A percentile compares a stretch with the other conserved stretches of the same genome.
Conservation (phyloP, 331 rosid genomes). For the Telfairia occidentalis region DNA sequence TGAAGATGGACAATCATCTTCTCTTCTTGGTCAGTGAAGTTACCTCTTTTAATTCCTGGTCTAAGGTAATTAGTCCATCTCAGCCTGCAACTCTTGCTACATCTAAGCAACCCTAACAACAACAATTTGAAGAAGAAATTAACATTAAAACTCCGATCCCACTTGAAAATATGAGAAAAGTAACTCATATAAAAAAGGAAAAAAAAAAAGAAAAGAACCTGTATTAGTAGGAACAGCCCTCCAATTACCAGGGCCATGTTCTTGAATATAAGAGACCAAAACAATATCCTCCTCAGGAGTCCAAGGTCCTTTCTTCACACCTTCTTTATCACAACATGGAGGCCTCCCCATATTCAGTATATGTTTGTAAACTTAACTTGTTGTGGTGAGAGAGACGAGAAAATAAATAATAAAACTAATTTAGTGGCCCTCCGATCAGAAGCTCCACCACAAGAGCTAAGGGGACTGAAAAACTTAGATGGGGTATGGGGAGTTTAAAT, state of each 20-base stretch:
- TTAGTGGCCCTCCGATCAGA: too few species aligned
- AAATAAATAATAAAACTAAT: too few species aligned
- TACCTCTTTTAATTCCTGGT: constrained; percentile 92
- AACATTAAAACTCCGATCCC: neutral
- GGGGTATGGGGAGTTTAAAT: constrained; percentile 31
- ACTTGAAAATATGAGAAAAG: too few species aligned
- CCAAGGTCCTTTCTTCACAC: constrained; percentile 49
- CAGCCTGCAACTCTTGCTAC: constrained; percentile 90
- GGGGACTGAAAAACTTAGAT: too few species aligned
- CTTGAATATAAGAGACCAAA: constrained; percentile 37
- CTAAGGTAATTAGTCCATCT: constrained; percentile 92
- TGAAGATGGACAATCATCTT: constrained; percentile 94
- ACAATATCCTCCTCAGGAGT: constrained; percentile 42
- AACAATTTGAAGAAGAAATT: neutral
- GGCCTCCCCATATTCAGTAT: constrained; percentile 46
- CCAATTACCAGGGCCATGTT: constrained; percentile 47
- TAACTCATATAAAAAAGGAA: too few species aligned
- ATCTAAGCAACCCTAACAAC: constrained; percentile 61
- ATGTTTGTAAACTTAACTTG: too few species aligned
- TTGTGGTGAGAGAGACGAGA: too few species aligned
- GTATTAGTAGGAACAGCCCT: constrained; percentile 40
- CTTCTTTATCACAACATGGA: constrained; percentile 45
- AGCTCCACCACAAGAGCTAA: too few species aligned
- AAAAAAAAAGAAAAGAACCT: constrained; percentile 1
- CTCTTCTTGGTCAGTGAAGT: constrained; percentile 83